Evolutionary conservation across 352 stramenopile species (phyloP), one percentile per base, ranked within the genome.

Genomic region (Phytophthora citricola): DNA sequence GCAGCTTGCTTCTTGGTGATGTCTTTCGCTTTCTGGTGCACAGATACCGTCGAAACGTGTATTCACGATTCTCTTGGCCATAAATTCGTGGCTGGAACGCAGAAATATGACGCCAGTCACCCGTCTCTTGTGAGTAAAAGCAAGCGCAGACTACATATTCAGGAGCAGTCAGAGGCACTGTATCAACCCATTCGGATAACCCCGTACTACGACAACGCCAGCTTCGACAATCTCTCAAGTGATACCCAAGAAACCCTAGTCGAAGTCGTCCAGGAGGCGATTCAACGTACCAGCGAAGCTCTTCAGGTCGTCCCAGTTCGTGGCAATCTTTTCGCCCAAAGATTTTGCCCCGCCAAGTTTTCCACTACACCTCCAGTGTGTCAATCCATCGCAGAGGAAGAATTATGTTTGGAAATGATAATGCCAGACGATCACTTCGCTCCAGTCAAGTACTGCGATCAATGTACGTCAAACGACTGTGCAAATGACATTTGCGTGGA

Each of bases 321-420:
- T 39, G 78, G 72, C 26, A 89, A 87, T 39, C 64, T 92, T 4
- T 79, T 75, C 24, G 83, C 83, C 1, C 71, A 79, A 15, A 76
- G 75, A 9, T 78, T 74, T 29, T 93, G 85, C 60, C 63, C 78
- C 39, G 53, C 75, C 27, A 58, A 69, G 10, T 89, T 75, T 63
- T 51, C 67, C 40, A 83, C 73, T 0, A 79, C 58, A 1, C 79
- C 82, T 5, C 61, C 58, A 0, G 68, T 88, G 9, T 93, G 85
- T 58, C 72, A 85, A 57, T 73, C 45, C 0, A 71, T 91, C 24
- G 44, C 78, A 2, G 22, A 62, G 2, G 66, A 76, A 29, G 74
- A 89, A 32, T 51, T 46, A 9, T 93, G 85, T 47, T 55, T 89
- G 3, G 83, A 93, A 47, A 91, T 92, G 85, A 69, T 71, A 5